Base-by-base conservation (phyloP, 2,329 filamentous ascomycete species). In the Cytospora schulzeri region DNA sequence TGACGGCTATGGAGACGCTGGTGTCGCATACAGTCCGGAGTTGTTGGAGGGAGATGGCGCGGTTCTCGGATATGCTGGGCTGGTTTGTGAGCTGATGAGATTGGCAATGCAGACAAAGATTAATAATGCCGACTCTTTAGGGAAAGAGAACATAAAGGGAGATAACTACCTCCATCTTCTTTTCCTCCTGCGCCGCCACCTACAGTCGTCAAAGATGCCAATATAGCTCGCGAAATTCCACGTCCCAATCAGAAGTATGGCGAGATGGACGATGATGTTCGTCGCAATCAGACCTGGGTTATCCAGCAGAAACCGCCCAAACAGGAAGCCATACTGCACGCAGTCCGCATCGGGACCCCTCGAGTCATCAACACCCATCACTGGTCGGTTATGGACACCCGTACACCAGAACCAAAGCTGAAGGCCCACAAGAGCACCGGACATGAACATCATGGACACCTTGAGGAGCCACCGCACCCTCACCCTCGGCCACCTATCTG, bases 321-420 rank as follows among this genome's bases (percentile, higher is more conserved):
- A 67, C n/a, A 71, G 62, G 54, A 71, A 69, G 17, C 62, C 68
- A 14, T 64, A 66, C 50, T 68, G 62, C 17, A 51, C 48, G 19
- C 67, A 69, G 1, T 50, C n/a, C 11, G 55, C 41, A n/a, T 38
- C 54, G 29, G 22, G 14, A 4, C 3, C 14, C 8, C n/a, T n/a
- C n/a, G n/a, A n/a, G n/a, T n/a, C n/a, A n/a, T n/a, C n/a, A n/a
- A 11, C 12, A 4, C 24, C 19, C 0, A n/a, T 33, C 26, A 17
- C 17, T 48, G 55, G 60, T 24, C 62, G 38, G 19, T 57, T 33
- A 19, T 67, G 65, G 1, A 72, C 68, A 0, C 70, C 71, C 0
- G 56, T 52, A 3, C 62, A 67, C 70, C 70, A 73, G 64, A 71
- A 69, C 69, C 69, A 71, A 6, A 69, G 63, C 53, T 68, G 64